Base-by-base conservation (phyloP, 1,284 basidiomycete species). In the Coriolopsis trogii region DNA sequence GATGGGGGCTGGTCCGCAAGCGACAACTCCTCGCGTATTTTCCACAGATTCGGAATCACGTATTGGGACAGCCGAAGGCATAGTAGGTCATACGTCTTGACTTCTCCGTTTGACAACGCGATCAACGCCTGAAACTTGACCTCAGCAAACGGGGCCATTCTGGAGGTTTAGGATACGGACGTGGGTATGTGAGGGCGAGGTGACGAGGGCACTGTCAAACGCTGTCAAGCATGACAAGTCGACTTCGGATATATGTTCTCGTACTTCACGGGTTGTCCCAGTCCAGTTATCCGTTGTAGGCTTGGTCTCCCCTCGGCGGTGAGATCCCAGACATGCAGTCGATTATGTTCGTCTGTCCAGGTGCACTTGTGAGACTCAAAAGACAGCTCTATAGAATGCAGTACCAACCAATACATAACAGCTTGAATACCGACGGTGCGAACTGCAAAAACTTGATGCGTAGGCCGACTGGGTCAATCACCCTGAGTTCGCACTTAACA, bases 121-220 rank as follows among this genome's bases (percentile, higher is more conserved):
- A 89, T 64, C 59, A 89, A 85, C 38, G 77, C 78, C 86, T 88
- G 61, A 18, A 42, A 34, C n/a, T n/a, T 37, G 46, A 4, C 15
- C 21, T 56, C 16, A 53, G 30, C 16, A 3, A 25, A 26, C 28
- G 33, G 20, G 15, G 33, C 9, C 33, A 24, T 18, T 28, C 15
- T 23, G 13, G n/a, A 18, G 23, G 43, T 31, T 41, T 49, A 67
- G 64, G 47, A 3, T 53, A 76, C 88, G 65, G 65, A 93, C 84
- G 73, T 92, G 90, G 8, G 81, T 79, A 66, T 91, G 89, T n/a
- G 80, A 82, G 1, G 89, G 84, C 1, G 87, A 89, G n/a, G 85
- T 65, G 13, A 81, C 76, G 43, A 89, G 61, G 39, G 76, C 84
- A 54, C 85, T 87, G 56, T 46, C 39, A 28, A 36, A 36, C 23